These are phyloP conservation scores for Xerophyta viscosa DNA, from an alignment of 106 monocot species.

Conservation along the genomic window DNA sequence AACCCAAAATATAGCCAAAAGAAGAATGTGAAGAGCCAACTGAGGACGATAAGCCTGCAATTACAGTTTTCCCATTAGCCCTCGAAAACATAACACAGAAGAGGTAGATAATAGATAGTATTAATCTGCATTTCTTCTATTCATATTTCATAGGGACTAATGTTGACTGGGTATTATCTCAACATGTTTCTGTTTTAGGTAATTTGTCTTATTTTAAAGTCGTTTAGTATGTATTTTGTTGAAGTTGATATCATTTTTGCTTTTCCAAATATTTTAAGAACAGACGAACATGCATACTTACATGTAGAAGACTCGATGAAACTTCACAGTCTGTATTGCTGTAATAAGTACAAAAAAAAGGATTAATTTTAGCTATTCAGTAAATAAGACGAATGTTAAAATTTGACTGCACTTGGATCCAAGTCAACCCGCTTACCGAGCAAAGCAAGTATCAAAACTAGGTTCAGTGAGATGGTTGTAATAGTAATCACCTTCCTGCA, in stretches of 20 bases:
- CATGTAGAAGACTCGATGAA: slow-evolving; percentile 17
- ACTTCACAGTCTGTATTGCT: slow-evolving; percentile 28
- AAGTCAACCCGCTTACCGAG: slow-evolving; percentile 29
- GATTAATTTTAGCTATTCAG: neutral
- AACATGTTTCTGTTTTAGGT: no score
- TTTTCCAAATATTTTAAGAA: no score
- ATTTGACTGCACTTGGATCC: neutral
- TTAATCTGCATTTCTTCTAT: no score
- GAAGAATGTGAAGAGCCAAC: slow-evolving; percentile 70
- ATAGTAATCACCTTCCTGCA: slow-evolving; percentile 49
- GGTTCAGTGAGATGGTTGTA: slow-evolving; percentile 31
- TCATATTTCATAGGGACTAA: no score
- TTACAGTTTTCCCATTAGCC: neutral
- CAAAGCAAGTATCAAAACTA: slow-evolving; percentile 25
- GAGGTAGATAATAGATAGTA: no score
- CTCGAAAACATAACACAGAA: no score
- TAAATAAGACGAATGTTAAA: no score
- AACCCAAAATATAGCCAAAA: slow-evolving; percentile 76
- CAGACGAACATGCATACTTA: slow-evolving; percentile 49
- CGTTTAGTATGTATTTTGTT: no score
- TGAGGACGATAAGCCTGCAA: slow-evolving; percentile 55
- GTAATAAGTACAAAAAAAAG: slow-evolving; percentile 17
- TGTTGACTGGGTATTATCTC: no score
- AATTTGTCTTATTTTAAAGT: no score
- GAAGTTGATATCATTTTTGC: no score